Base-by-base conservation (phyloP, 306 rosid genomes). In the Sindora glabra region DNA sequence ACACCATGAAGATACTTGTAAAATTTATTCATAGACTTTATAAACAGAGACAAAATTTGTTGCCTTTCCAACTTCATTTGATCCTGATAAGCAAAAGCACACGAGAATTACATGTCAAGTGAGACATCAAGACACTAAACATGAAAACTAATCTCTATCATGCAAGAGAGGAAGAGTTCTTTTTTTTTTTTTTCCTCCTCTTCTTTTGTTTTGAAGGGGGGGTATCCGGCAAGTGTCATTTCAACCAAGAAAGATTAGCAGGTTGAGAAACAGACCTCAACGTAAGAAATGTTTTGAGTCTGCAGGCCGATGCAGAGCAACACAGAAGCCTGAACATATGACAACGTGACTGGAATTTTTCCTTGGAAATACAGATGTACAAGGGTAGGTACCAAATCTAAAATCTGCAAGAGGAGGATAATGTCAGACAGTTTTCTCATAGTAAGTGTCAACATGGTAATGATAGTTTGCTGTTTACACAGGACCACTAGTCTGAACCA, bases 281-380 rank as follows among this genome's bases (percentile, higher is more conserved):
- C 71, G 62, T 78, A 65, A 3, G 90, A 72, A 72, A 89, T 49
- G 68, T 74, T 59, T 76, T 74, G 88, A 56, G 59, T 74, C 75
- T 88, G 98, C 74, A 92, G 68, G 40, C 98, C 96, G n/a, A 75
- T 86, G 74, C 96, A 92, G 48, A 92, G 88, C 74, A 92, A 79
- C 56, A 92, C 84, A 50, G 95, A 88, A 59, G 94, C 87, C 82
- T 86, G 94, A 53, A 73, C 78, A 71, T 71, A 64, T 10, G 90
- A 71, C 69, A 92, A 41, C 22, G 90, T 70, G 60, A 92, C 90
- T 11, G 90, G 95, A 73, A 92, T 74, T 68, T 80, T 86, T 71
- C 62, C 90, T 74, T 64, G 73, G 75, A 88, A 86, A 81, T 76
- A 92, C 15, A 86, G 71, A 68, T 68, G 86, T 33, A 95, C 39